These are phyloP conservation scores for Tricholoma saponaceum DNA, from an alignment of 768 basidiomycete species.

Conservation along the genomic window DNA sequence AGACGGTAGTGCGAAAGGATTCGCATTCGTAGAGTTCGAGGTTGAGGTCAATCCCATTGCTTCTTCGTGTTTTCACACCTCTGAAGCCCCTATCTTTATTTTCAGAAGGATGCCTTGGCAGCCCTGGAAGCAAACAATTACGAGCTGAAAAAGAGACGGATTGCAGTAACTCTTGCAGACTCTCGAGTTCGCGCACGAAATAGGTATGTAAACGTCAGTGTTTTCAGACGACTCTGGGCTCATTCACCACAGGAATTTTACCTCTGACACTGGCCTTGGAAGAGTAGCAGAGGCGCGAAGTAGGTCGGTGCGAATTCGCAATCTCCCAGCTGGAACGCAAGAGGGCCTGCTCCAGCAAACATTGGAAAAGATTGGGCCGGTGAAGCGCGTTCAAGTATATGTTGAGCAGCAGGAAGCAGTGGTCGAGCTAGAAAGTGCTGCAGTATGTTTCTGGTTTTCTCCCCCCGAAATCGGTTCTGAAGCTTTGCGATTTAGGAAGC, in stretches of 20 bases:
- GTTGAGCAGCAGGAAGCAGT: constrained; percentile 54
- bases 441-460: constrained; percentile 33
- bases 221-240: neutral
- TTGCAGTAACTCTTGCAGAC: constrained; percentile 86
- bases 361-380: constrained; percentile 70
- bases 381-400: constrained; percentile 77
- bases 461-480: neutral
- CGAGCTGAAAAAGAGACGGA: constrained; percentile 85
- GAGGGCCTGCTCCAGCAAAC: constrained; percentile 91
- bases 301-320: constrained; percentile 73
- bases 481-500: constrained; percentile 56
- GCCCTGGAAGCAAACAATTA: constrained; percentile 81
- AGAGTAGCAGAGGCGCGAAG: constrained; percentile 52
- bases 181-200: constrained; percentile 53
- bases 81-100: neutral
- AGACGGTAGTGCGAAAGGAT: constrained; percentile 71
- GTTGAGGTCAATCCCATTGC: constrained; percentile 51
- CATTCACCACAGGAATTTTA: constrained; percentile 27
- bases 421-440: constrained; percentile 61
- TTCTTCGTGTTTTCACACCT: neutral
- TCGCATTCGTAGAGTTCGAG: constrained; percentile 91
- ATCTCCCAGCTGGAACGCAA: constrained; percentile 73
- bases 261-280: constrained; percentile 54
- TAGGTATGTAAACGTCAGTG: constrained; percentile 33
- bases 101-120: constrained; percentile 62